Evolutionary conservation across 192 early-diverging fungal genomes (phyloP), one percentile per base, ranked within the genome.

Genomic region (Coemansia sp.): DNA sequence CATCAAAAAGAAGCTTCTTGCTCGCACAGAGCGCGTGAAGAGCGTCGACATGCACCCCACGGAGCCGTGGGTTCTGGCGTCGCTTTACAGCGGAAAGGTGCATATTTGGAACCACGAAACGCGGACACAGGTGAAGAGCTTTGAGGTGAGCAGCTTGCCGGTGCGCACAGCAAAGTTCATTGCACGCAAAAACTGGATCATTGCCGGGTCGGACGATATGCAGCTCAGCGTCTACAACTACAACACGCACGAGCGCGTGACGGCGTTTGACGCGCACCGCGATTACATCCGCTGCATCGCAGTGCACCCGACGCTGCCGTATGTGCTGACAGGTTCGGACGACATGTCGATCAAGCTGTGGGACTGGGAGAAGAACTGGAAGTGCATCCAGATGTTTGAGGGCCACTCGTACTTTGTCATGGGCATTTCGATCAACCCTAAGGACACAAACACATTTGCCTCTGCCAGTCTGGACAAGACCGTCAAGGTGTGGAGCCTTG

Each of bases 361-460:
- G 96, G 94, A 99, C 83, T 99, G 96, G 96, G 97, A 99, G 45
- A 96, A 97, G 80, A 89, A 88, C 74, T 99, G 97, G 97, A 95
- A 89, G 76, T 94, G 92, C 82, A 80, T 94, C 61, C 93, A 94
- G 84, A 92, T 94, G 52, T 99, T 98, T 67, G 96, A 99, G 69
- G 97, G 97, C 0, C 97, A 99, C 71, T 92, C 93, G 0, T 92
- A 98, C 80, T 98, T 92, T 85, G 92, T 98, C 64, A 97, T 98
- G 96, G 90, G 93, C 71, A 85, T 99, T 17, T 92, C 88, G 8
- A 94, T 97, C 84, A 98, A 97, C 74, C 97, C 97, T n/a, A 99
- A 99, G 75, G 97, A 99, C 66, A 87, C 90, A 56, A 99, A 99
- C 83, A 98, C 96, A 12, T 99, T 99, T 85, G 97, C 97, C 17